Evolutionary conservation across 2,329 filamentous ascomycete genomes (phyloP).

Genomic region (Massarina eburnea): DNA sequence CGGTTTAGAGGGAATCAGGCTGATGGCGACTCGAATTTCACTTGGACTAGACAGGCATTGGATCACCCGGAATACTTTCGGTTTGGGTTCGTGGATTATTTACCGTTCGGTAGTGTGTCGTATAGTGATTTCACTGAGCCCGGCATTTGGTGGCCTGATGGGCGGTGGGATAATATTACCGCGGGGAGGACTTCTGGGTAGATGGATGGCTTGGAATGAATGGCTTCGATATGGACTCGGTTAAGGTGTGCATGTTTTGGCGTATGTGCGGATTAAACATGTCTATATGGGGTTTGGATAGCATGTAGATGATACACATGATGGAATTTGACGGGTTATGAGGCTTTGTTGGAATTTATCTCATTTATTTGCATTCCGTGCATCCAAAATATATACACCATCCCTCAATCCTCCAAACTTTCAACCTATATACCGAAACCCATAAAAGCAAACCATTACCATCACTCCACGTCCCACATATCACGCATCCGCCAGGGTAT

Average conservation of each 20-base stretch:
- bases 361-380: too few relatives aligned
- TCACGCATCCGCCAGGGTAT: too few relatives aligned
- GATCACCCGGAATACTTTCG: slow-evolving; percentile 37
- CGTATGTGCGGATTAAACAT: neutral
- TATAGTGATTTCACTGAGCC: slow-evolving; percentile 40
- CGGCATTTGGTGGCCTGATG: slow-evolving; percentile 35
- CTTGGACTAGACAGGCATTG: slow-evolving; percentile 57
- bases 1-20: slow-evolving; percentile 69
- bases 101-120: slow-evolving; percentile 28
- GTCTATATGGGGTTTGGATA: neutral
- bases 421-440: too few relatives aligned
- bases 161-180: slow-evolving; percentile 32
- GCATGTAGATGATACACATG: too few relatives aligned
- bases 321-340: too few relatives aligned
- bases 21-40: slow-evolving; percentile 55
- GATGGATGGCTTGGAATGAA: neutral
- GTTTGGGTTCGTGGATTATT: slow-evolving; percentile 36
- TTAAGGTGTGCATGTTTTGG: neutral
- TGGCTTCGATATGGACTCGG: neutral
- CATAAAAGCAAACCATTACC: too few relatives aligned
- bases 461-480: too few relatives aligned
- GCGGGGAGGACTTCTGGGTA: slow-evolving; percentile 11
- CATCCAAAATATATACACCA: too few relatives aligned
- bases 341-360: too few relatives aligned
- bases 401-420: too few relatives aligned